Percentiles rank a stretch among this genome's conserved stretches.
Conservation (phyloP, 2,329 filamentous ascomycete genomes). For the Xylaria arbuscula region DNA sequence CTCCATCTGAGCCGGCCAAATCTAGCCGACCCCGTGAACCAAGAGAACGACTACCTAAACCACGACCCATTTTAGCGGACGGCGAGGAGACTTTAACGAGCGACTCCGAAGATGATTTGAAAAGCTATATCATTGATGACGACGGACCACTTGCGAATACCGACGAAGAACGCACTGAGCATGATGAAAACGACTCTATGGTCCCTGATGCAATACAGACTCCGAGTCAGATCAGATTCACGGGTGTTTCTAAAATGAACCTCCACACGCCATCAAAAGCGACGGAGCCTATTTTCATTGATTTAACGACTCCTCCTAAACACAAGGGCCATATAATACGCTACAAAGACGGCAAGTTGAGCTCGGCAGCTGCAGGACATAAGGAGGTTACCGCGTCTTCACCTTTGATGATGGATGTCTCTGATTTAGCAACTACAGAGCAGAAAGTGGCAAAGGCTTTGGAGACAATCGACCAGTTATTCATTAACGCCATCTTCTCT, state of each 20-base stretch:
- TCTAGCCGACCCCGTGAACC: constrained; percentile 44
- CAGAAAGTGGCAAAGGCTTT: constrained; percentile 47
- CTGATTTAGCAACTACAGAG: constrained; percentile 42
- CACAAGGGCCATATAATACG: constrained; percentile 8
- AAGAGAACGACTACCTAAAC: constrained; percentile 35
- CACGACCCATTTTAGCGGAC: constrained; percentile 45
- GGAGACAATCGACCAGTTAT: constrained; percentile 37
- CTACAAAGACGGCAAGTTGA: constrained; percentile 26
- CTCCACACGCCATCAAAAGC: constrained; percentile 37
- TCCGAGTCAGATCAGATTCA: not conserved
- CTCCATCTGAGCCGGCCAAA: constrained; percentile 55
- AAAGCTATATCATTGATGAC: constrained; percentile 63
- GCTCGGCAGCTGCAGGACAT: not conserved
- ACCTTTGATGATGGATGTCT: constrained; percentile 41
- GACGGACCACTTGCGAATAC: constrained; percentile 17
- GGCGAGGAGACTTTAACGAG: constrained; percentile 65
- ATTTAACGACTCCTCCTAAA: constrained; percentile 40
- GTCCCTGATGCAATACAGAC: not conserved
- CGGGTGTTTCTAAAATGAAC: not conserved
- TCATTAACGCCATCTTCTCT: constrained; percentile 45
- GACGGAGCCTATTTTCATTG: constrained; percentile 32
- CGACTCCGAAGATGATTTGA: constrained; percentile 59
- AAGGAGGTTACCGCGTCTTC: constrained; percentile 4
- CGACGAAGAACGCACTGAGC: constrained; percentile 1
- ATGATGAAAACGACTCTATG: not conserved